Percentiles rank a stretch among this genome's conserved stretches.
Conservation (phyloP, 805 yeast species). For the Dipodascus geniculatus region DNA sequence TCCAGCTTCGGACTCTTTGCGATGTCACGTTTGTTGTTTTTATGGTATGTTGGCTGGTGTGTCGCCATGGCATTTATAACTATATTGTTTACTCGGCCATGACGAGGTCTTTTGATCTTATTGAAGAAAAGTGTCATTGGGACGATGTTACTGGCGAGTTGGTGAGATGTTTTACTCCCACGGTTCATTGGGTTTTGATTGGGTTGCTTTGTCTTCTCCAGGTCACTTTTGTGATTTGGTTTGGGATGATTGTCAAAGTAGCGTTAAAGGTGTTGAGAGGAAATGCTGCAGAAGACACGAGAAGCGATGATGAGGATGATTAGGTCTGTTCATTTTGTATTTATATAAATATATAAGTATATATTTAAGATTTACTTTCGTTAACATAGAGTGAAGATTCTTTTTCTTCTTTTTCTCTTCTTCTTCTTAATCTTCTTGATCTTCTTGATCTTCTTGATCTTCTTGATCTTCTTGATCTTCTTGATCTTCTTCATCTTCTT, state of each 20-base stretch:
- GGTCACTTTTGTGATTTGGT: conserved; percentile 56
- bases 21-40: conserved; percentile 61
- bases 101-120: conserved; percentile 32
- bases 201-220: conserved; percentile 55
- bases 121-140: conserved; percentile 21
- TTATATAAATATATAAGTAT: too few relatives aligned
- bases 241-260: conserved; percentile 59
- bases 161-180: conserved; percentile 24
- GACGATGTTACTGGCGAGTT: conserved; percentile 16
- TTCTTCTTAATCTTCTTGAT: too few relatives aligned
- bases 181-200: conserved; percentile 33
- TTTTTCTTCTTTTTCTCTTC: too few relatives aligned
- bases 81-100: conserved; percentile 52
- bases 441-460: too few relatives aligned
- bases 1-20: conserved; percentile 47
- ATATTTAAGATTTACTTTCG: too few relatives aligned
- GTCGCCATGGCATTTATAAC: conserved; percentile 66
- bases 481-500: too few relatives aligned
- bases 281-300: conserved; percentile 69
- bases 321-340: background rate
- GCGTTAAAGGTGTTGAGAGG: conserved; percentile 62
- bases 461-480: too few relatives aligned
- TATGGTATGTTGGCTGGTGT: conserved; percentile 52
- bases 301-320: conserved; percentile 66
- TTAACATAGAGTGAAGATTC: too few relatives aligned